Evolutionary conservation across 495 filamentous ascomycete species (phyloP).

Genomic region (Sporormia fimetaria): DNA sequence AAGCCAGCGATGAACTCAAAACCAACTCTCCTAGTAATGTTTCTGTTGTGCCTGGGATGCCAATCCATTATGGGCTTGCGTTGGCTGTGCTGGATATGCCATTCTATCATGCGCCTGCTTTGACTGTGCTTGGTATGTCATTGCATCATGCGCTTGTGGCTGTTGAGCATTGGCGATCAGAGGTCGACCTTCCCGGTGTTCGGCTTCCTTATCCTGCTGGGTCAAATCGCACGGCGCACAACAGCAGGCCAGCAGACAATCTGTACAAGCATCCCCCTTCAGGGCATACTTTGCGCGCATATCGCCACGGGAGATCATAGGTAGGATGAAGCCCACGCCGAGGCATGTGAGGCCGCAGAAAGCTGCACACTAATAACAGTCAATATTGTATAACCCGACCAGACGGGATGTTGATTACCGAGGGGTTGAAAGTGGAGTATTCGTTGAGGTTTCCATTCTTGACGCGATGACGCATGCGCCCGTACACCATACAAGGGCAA

Average conservation of each 20-base stretch:
- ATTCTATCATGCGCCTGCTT: not conserved
- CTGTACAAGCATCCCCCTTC: slow-evolving; percentile 40
- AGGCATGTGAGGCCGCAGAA: slow-evolving; percentile 25
- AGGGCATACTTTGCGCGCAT: slow-evolving; percentile 44
- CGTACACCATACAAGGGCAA: slow-evolving; percentile 45
- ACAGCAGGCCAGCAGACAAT: slow-evolving; percentile 42
- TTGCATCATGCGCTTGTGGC: slow-evolving; percentile 5
- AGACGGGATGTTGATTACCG: no score
- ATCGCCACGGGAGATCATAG: slow-evolving; percentile 44
- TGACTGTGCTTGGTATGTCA: slow-evolving; percentile 9
- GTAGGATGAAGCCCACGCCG: slow-evolving; percentile 34
- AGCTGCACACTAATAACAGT: slow-evolving; percentile 15
- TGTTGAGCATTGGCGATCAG: slow-evolving; percentile 10
- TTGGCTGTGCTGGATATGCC: no score
- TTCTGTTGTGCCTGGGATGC: no score
- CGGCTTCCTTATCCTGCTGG: slow-evolving; percentile 44
- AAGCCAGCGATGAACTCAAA: no score
- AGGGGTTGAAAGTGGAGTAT: slow-evolving; percentile 37
- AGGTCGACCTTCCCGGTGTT: slow-evolving; percentile 17
- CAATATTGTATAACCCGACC: slow-evolving; percentile 10
- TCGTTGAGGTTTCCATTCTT: slow-evolving; percentile 36
- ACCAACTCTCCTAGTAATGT: no score
- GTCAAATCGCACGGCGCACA: slow-evolving; percentile 43
- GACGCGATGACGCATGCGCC: slow-evolving; percentile 40
- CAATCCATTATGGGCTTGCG: no score